Conservation (phyloP, 495 filamentous ascomycete species). For the Venustampulla echinocandica region DNA sequence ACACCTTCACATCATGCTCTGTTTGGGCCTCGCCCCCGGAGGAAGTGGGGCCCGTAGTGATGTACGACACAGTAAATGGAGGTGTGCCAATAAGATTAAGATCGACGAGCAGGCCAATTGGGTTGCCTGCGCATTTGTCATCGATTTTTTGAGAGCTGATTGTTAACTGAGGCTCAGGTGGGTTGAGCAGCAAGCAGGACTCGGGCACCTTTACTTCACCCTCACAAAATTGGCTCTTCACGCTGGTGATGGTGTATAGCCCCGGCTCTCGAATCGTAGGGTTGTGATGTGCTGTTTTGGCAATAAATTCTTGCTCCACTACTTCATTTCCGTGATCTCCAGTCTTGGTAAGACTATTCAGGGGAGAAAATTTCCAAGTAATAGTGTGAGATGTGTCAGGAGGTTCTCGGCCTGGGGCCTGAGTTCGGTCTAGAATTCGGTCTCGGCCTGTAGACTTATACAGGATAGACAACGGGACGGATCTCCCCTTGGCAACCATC, state of each 20-base stretch:
- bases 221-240: constrained; percentile 69
- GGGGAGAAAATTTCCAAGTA: constrained; percentile 61
- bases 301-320: constrained; percentile 40
- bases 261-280: constrained; percentile 65
- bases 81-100: constrained; percentile 84
- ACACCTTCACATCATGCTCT: constrained; percentile 34
- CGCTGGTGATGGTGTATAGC: constrained; percentile 71
- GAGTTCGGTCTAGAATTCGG: too few species aligned
- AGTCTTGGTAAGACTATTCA: constrained; percentile 50
- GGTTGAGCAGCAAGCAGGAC: constrained; percentile 81
- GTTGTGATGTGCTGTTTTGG: constrained; percentile 40
- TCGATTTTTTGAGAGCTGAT: constrained; percentile 70
- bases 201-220: constrained; percentile 89
- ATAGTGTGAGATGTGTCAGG: constrained; percentile 47
- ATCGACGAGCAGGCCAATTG: constrained; percentile 80
- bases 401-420: too few species aligned
- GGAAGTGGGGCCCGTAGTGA: constrained; percentile 29
- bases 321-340: constrained; percentile 53
- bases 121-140: constrained; percentile 89
- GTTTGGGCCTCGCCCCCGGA: constrained; percentile 2
- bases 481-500: constrained; percentile 65
- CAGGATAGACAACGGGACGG: constrained; percentile 60
- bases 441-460: constrained; percentile 56
- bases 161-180: constrained; percentile 71
- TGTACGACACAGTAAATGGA: constrained; percentile 72